Conservation (phyloP, 768 basidiomycete genomes). For the Lanmaoa pseudosensibilis region DNA sequence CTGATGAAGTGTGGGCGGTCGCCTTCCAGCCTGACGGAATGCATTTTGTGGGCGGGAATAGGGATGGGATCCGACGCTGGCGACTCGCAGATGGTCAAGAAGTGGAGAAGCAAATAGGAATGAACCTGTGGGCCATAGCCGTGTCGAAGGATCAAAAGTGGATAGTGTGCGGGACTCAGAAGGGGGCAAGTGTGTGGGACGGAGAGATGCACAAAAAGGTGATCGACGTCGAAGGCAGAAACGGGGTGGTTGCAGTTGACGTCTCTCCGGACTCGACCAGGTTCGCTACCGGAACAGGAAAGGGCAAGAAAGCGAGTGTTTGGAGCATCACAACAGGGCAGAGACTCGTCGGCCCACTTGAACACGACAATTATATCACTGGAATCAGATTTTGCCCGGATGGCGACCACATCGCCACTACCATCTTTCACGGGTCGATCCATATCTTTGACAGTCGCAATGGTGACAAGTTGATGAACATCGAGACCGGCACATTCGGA, state of each 20-base stretch:
- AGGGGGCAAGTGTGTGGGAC: not conserved
- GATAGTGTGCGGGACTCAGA: rapidly evolving
- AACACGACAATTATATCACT: not conserved
- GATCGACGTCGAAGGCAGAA: not conserved
- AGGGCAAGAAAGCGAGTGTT: not conserved
- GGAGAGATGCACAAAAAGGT: too few species aligned
- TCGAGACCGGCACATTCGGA: too few species aligned
- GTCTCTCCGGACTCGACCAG: not conserved
- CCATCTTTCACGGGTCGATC: not conserved
- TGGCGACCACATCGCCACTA: not conserved
- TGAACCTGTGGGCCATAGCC: not conserved
- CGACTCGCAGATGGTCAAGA: not conserved
- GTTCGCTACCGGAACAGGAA: not conserved
- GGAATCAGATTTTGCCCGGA: not conserved
- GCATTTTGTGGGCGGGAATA: not conserved
- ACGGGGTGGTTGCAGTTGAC: not conserved
- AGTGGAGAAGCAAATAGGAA: not conserved
- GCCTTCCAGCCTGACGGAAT: not conserved
- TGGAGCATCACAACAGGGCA: not conserved
- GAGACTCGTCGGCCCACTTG: not conserved
- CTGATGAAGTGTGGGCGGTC: not conserved
- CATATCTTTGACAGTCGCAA: not conserved
- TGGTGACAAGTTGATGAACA: not conserved
- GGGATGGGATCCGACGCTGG: not conserved
- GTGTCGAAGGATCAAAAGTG: not conserved